These are phyloP conservation scores for Pichia deserticola DNA, from an alignment of 805 yeast genomes.

Conservation along the genomic window DNA sequence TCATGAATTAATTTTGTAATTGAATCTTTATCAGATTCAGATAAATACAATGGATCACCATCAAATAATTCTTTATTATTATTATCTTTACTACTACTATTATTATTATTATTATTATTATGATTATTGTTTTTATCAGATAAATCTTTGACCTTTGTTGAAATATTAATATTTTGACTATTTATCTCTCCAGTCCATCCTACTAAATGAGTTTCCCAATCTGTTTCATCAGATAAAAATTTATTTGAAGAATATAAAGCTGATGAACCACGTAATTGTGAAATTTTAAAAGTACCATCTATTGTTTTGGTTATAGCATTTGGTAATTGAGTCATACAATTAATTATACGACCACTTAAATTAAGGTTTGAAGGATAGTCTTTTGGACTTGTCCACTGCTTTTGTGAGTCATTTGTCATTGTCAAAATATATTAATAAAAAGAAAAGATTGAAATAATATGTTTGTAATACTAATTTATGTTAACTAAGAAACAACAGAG, in stretches of 20 bases:
- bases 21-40: conserved; percentile 44
- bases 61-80: conserved; percentile 25
- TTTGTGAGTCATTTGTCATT: too few relatives aligned
- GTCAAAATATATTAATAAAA: too few relatives aligned
- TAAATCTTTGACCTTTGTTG: conserved; percentile 12
- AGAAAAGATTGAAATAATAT: too few relatives aligned
- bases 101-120: conserved; percentile 25
- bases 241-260: conserved; percentile 74
- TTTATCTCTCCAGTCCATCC: conserved; percentile 93
- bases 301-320: conserved; percentile 43
- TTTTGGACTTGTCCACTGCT: conserved; percentile 8
- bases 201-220: conserved; percentile 82
- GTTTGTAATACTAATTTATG: too few relatives aligned
- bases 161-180: conserved; percentile 14
- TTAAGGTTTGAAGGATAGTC: conserved; percentile 25
- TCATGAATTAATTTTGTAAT: conserved; percentile 41
- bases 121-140: conserved; percentile 4
- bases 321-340: conserved; percentile 63
- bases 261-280: conserved; percentile 70
- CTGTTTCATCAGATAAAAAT: conserved; percentile 53
- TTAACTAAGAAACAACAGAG: too few relatives aligned
- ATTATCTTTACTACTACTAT: too few relatives aligned
- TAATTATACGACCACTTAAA: conserved; percentile 60
- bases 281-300: conserved; percentile 47
- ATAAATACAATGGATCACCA: conserved; percentile 52